phyloP scores from a whole-genome alignment of 2,329 filamentous ascomycete genomes.

The Macrophomina tecta region DNA sequence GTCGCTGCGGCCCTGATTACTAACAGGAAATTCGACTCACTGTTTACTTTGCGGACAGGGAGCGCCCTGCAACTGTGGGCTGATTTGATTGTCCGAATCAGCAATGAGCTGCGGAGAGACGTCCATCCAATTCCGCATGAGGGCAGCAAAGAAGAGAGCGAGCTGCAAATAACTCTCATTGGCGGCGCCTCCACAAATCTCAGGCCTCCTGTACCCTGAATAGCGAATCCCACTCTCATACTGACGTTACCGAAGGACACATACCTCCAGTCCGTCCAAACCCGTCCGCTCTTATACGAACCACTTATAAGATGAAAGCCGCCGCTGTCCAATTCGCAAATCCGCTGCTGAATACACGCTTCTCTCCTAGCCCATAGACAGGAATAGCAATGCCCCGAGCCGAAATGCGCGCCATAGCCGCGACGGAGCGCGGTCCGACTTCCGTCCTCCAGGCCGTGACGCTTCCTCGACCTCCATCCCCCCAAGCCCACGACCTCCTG shows the following conservation, averaged over 20 bases:
- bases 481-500: conserved; percentile 44
- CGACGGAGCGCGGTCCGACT: conserved; percentile 38
- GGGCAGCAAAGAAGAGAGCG: background rate
- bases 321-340: background rate
- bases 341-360: background rate
- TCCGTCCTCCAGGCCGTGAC: conserved; percentile 36
- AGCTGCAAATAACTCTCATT: background rate
- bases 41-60: too few relatives aligned
- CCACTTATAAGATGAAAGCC: background rate
- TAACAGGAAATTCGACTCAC: too few relatives aligned
- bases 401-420: conserved; percentile 41
- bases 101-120: too few relatives aligned
- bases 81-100: too few relatives aligned
- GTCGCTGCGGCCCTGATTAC: too few relatives aligned
- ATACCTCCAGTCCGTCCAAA: background rate
- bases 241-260: conserved; percentile 9
- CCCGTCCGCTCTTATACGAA: background rate
- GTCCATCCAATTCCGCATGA: background rate
- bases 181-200: background rate
- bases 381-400: background rate
- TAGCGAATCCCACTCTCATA: background rate
- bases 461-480: conserved; percentile 41
- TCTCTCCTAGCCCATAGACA: background rate
- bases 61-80: too few relatives aligned
- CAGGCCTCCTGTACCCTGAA: background rate